Percentiles rank a stretch among this genome's conserved stretches.
These are phyloP conservation scores for Wickerhamia fluorescens DNA, from an alignment of 805 yeast species.

Conservation along the genomic window DNA sequence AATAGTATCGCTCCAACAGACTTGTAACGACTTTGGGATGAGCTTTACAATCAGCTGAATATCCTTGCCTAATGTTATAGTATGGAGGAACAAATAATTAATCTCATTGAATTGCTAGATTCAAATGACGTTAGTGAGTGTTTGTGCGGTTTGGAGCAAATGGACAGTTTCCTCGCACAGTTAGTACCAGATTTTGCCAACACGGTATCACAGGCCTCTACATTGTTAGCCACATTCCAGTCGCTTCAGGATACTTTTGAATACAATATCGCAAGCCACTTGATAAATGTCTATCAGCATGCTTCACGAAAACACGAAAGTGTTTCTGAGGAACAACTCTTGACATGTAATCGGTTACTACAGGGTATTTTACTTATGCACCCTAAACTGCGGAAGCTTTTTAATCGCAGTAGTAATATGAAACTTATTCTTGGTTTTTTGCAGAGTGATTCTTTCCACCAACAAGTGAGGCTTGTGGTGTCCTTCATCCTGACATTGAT, in stretches of 20 bases:
- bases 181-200: conserved; percentile 11
- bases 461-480: conserved; percentile 13
- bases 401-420: conserved; percentile 38
- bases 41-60: no score
- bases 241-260: conserved; percentile 46
- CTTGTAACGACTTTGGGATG: no score
- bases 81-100: conserved; percentile 5
- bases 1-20: no score
- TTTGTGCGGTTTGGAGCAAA: conserved; percentile 9
- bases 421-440: conserved; percentile 20
- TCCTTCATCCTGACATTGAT: conserved; percentile 48
- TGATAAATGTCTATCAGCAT: conserved; percentile 15
- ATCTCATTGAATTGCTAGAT: conserved; percentile 11
- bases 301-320: not conserved
- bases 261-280: conserved; percentile 40
- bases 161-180: conserved; percentile 13
- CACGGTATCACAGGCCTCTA: conserved; percentile 2
- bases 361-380: conserved; percentile 61
- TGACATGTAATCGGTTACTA: conserved; percentile 30
- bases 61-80: no score
- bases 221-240: conserved; percentile 21
- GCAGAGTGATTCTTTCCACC: conserved; percentile 4
- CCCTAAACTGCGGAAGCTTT: conserved; percentile 44
- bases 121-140: conserved; percentile 4
- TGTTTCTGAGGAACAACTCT: not conserved